Evolutionary conservation across 345 rosid genomes (phyloP).

Genomic region (Arabidopsis arenosa): DNA sequence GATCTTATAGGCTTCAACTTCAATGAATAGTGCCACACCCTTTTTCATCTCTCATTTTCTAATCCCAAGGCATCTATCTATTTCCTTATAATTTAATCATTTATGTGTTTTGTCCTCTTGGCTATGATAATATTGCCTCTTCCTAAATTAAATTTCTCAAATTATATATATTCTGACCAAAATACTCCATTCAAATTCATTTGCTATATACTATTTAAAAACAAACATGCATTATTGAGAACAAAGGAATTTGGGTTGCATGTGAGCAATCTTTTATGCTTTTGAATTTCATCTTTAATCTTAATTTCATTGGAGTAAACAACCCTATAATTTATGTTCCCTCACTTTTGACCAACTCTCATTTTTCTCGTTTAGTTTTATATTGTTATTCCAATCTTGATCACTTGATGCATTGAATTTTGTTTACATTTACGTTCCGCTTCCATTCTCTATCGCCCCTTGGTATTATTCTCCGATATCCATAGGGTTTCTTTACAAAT

Average conservation of each 20-base stretch:
- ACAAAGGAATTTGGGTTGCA: conserved; percentile 48
- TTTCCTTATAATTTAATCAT: conserved; percentile 22
- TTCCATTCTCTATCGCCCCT: neutral
- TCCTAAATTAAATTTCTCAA: conserved; percentile 7
- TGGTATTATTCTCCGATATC: conserved; percentile 15
- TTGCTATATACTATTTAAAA: conserved; percentile 7
- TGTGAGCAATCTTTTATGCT: conserved; percentile 48
- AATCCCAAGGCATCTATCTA: conserved; percentile 35
- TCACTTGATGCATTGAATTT: conserved; percentile 45
- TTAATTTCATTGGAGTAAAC: conserved; percentile 39
- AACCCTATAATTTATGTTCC: conserved; percentile 44
- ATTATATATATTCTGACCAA: conserved; percentile 29
- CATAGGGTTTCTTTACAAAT: neutral
- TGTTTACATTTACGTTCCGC: conserved; percentile 19
- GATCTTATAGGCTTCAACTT: conserved; percentile 38
- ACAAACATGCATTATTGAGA: conserved; percentile 43
- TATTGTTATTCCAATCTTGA: conserved; percentile 15
- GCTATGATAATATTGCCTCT: conserved; percentile 14
- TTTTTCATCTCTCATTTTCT: conserved; percentile 18
- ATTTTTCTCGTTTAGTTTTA: conserved; percentile 34
- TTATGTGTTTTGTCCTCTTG: conserved; percentile 15
- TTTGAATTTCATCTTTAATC: conserved; percentile 39
- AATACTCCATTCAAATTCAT: conserved; percentile 21
- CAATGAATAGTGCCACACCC: conserved; percentile 31
- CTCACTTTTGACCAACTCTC: conserved; percentile 46